Base-by-base conservation (phyloP, 2,329 filamentous ascomycete species). In the Rachicladosporium sp. region DNA sequence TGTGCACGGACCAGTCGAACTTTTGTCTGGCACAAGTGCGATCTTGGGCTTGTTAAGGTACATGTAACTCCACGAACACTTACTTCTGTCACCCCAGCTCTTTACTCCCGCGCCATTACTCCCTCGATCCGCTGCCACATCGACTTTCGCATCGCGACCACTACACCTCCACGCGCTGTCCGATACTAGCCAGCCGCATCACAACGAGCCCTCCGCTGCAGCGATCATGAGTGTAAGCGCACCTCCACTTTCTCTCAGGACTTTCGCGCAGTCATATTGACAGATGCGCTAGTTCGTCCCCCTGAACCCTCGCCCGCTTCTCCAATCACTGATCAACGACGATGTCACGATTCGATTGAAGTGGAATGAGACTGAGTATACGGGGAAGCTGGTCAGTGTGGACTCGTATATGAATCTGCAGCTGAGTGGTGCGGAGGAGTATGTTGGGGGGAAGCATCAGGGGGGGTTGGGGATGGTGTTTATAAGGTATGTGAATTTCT, bases 321-420 rank as follows among this genome's bases (percentile, higher is more conserved):
- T 98, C 60, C 87, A 95, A 70, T 80, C 80, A 59, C 79, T 95
- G 79, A 82, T 98, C 66, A 83, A 93, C 69, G 83, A 93, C 63
- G 77, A 89, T 57, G 80, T 98, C 57, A 72, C 88, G 47, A 82
- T 98, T 48, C 85, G 88, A 54, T 75, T 98, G 49, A 98, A 98
- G 74, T 98, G 91, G 91, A 87, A 86, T 53, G 81, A 95, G 65
- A 91, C 86, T 44, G 91, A 98, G 64, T 98, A 98, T 75, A 93
- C 89, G 63, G 91, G 91, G 60, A 76, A 77, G 50, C 76, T 98
- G 46, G 83, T 94, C 58, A 89, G 82, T 54, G 84, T 93, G 58
- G 91, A 98, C 68, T 87, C 83, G 59, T 98, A 98, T 71, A 96
- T 98, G 89, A 98, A 98, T 69, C 79, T 98, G 48, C 87, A 96